Evolutionary conservation across 2,329 filamentous ascomycete genomes (phyloP).

Genomic region (Harringtonia lauricola): DNA sequence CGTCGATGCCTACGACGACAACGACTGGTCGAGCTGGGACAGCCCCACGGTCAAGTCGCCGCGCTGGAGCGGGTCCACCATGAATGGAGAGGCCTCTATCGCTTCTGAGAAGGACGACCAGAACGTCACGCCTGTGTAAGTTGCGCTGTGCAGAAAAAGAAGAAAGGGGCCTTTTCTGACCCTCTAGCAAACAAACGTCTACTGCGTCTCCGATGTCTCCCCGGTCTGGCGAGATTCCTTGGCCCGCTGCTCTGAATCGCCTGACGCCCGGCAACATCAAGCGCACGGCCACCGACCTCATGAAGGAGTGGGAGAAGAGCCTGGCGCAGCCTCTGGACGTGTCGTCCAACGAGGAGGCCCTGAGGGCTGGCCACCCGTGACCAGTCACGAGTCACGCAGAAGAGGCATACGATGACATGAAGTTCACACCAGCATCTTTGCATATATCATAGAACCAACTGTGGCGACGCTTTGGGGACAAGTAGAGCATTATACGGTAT

Average conservation of each 20-base stretch:
- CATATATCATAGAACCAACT: not conserved
- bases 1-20: conserved; percentile 46
- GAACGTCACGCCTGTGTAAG: conserved; percentile 37
- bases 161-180: not conserved
- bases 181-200: conserved; percentile 3
- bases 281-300: conserved; percentile 70
- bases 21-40: conserved; percentile 57
- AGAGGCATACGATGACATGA: conserved; percentile 1
- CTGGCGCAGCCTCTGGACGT: conserved; percentile 38
- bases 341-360: conserved; percentile 2
- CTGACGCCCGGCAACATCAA: conserved; percentile 68
- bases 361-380: not conserved
- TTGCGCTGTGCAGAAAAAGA: not conserved
- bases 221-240: conserved; percentile 42
- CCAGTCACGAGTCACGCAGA: not conserved
- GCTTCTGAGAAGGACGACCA: conserved; percentile 36
- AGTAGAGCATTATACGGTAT: too few relatives aligned
- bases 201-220: conserved; percentile 7
- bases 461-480: not conserved
- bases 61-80: conserved; percentile 54
- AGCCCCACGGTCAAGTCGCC: conserved; percentile 37
- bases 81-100: conserved; percentile 35
- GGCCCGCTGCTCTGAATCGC: conserved; percentile 60
- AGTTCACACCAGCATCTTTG: not conserved
- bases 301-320: conserved; percentile 86